These are phyloP conservation scores for Daucus carota DNA, from an alignment of 129 eudicot genomes.

Conservation along the genomic window DNA sequence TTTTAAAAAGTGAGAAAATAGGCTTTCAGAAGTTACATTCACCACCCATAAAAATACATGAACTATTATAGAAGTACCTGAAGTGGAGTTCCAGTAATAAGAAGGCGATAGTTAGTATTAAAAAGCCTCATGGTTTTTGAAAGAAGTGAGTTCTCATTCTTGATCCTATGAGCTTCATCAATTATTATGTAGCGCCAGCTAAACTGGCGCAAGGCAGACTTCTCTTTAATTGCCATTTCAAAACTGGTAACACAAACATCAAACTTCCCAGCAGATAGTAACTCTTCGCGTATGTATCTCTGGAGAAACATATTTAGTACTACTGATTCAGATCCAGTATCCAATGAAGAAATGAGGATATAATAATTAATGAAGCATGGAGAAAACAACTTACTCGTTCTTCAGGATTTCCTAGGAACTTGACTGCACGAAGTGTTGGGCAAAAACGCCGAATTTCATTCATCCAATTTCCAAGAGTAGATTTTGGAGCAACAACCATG, in stretches of 20 bases:
- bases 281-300: constrained; percentile 84
- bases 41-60: not conserved
- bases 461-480: constrained; percentile 99
- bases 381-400: constrained; percentile 54
- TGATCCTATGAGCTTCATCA: constrained; percentile 98
- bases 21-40: not conserved
- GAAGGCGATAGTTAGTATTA: constrained; percentile 85
- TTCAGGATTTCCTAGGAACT: constrained; percentile 93
- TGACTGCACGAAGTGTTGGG: constrained; percentile 80
- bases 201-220: constrained; percentile 82
- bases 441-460: constrained; percentile 94
- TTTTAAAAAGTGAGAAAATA: not conserved
- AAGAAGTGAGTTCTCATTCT: constrained; percentile 93
- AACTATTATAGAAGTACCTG: constrained; percentile 43
- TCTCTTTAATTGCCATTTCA: constrained; percentile 98
- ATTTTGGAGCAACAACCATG: constrained; percentile 99
- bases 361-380: not conserved
- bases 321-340: not conserved
- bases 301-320: constrained; percentile 23
- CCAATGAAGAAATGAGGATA: not conserved
- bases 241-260: constrained; percentile 99
- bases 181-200: constrained; percentile 98
- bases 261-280: constrained; percentile 94
- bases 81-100: constrained; percentile 96
- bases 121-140: constrained; percentile 96